phyloP scores from a whole-genome alignment of 768 basidiomycete genomes.

The Auricularia cornea region DNA sequence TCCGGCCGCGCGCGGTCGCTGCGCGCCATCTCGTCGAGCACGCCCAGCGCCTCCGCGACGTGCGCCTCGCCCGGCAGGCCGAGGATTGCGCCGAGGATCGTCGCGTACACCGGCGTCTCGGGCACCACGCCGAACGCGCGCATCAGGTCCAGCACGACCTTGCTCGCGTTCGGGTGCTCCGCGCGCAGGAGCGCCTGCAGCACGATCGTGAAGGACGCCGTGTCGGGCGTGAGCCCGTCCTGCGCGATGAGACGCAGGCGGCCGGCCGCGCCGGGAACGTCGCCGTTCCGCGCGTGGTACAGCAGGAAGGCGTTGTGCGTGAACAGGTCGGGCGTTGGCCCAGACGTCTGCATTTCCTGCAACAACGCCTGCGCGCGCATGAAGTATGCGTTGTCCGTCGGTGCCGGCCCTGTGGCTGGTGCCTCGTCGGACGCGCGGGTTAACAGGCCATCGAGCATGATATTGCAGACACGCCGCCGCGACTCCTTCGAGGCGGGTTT shows the following conservation, averaged over 20 bases:
- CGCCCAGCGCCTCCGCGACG: not conserved
- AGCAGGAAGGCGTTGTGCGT: not conserved
- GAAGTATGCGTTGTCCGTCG: not conserved
- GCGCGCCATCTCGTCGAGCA: not conserved
- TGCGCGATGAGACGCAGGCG: not conserved
- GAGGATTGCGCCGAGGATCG: not conserved
- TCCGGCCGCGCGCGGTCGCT: not conserved
- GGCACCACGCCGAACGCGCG: not conserved
- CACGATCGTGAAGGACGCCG: not conserved
- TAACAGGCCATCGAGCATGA: not conserved
- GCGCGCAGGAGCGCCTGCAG: not conserved
- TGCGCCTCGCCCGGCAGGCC: not conserved
- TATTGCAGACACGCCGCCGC: not conserved
- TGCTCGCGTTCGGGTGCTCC: not conserved
- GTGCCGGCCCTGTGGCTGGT: not conserved
- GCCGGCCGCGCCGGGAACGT: not conserved
- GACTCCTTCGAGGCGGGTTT: not conserved
- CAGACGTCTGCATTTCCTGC: not conserved
- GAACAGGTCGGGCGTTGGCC: not conserved
- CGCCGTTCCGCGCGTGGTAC: not conserved
- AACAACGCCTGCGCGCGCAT: not conserved
- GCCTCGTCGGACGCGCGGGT: not conserved
- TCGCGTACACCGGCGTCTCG: not conserved
- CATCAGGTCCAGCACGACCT: not conserved
- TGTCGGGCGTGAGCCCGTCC: not conserved